Evolutionary conservation across 306 rosid genomes (phyloP), one percentile per base, ranked within the genome.

Genomic region (Dalbergia cochinchinensis): DNA sequence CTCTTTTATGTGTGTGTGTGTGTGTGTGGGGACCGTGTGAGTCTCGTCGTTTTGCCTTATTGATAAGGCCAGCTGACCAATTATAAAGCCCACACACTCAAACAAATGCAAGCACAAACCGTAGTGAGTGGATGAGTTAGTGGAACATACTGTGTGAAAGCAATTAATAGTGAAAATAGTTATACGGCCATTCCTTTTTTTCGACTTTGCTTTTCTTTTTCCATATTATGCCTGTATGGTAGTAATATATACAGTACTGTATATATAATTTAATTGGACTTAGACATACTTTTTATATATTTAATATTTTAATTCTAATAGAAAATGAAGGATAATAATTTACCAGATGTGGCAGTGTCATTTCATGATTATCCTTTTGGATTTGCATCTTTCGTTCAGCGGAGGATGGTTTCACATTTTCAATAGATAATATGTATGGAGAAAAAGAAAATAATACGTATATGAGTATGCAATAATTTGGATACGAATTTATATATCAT

Each of bases 61-160:
- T 6, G 60, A 54, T 54, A 54, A 54, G 60, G 60, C 22, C 60
- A 54, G 26, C 60, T 54, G 60, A 54, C 60, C 60, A 54, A 54
- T 54, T 54, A 16, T 54, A 18, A 54, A 54, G 60, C n/a, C 20
- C 60, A 54, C 26, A 54, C 60, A 54, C 26, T 18, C 60, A 51
- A 51, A 54, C 60, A 54, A 54, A 54, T 12, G n/a, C 60, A 50
- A 13, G 13, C 16, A 50, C 6, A 13, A 50, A 12, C 60, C 53
- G 5, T 11, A 2, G 1, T 47, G 4, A 54, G 60, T 54, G 58
- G 58, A 19, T 51, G 3, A 54, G 20, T 54, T 18, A 54, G 60
- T 54, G 60, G 60, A 54, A 54, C 60, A 54, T 7, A 19, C n/a
- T n/a, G 3, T 7, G 20, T 13, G 20, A 16, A 53, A 44, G 31